phyloP scores from a whole-genome alignment of 345 rosid genomes.

The Citropsis articulata region DNA sequence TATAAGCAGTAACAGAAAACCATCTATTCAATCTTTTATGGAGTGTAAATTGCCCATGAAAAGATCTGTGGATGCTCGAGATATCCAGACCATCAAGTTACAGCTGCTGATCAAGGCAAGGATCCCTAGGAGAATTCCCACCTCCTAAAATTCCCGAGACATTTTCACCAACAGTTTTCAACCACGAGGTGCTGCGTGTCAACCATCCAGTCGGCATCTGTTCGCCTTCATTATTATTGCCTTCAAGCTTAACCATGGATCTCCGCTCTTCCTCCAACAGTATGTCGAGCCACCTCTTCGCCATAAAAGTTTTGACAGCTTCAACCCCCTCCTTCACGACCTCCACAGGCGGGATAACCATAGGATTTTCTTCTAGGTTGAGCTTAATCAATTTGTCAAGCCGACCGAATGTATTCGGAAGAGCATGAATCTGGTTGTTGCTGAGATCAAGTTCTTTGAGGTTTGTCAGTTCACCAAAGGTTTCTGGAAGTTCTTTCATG shows the following conservation, averaged over 20 bases:
- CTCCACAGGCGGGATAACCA: constrained; percentile 59
- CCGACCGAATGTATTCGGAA: constrained; percentile 81
- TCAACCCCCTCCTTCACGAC: constrained; percentile 66
- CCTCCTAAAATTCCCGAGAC: constrained; percentile 48
- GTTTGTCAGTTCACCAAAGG: constrained; percentile 68
- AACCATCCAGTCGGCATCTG: constrained; percentile 63
- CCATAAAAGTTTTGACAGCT: constrained; percentile 71
- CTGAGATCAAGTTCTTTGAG: constrained; percentile 86
- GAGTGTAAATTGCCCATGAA: neutral
- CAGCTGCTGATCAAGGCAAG: constrained; percentile 76
- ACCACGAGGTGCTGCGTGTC: constrained; percentile 75
- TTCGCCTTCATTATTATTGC: constrained; percentile 30
- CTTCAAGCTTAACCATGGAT: constrained; percentile 32
- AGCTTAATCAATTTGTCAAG: constrained; percentile 67
- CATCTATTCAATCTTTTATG: neutral
- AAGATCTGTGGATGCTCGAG: neutral
- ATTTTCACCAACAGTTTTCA: constrained; percentile 48
- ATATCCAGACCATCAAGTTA: constrained; percentile 20
- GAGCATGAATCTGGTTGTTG: constrained; percentile 83
- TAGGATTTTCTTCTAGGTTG: constrained; percentile 72
- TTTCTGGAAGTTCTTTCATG: constrained; percentile 69
- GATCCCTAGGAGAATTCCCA: constrained; percentile 46
- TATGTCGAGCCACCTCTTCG: constrained; percentile 66
- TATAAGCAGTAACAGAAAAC: neutral
- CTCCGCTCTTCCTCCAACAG: constrained; percentile 68